A percentile compares a stretch with the other conserved stretches of the same genome.
phyloP scores from a whole-genome alignment of 129 eudicot species.

The Lonicera japonica region DNA sequence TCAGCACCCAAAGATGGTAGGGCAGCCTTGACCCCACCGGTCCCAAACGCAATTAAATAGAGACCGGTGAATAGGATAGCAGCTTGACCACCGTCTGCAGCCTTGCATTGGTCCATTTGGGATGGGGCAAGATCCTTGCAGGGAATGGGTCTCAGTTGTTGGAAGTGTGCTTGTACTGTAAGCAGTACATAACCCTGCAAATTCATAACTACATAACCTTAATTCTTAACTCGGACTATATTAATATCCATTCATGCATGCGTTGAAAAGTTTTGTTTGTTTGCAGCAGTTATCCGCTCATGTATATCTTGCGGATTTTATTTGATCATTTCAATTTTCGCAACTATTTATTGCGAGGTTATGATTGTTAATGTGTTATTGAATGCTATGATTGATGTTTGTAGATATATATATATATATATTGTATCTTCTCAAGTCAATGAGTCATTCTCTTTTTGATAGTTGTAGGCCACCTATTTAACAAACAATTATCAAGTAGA shows the following conservation, averaged over 20 bases:
- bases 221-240: too few relatives aligned
- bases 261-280: background rate
- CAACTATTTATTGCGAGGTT: too few relatives aligned
- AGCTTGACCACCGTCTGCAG: slow-evolving; percentile 46
- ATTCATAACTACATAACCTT: background rate
- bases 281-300: background rate
- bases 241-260: too few relatives aligned
- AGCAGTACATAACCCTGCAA: slow-evolving; percentile 64
- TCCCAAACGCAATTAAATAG: slow-evolving; percentile 64
- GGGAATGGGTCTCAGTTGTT: slow-evolving; percentile 59
- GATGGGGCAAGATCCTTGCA: slow-evolving; percentile 38
- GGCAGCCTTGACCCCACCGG: slow-evolving; percentile 58
- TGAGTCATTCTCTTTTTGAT: too few relatives aligned
- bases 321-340: too few relatives aligned
- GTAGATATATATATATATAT: too few relatives aligned
- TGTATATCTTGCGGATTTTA: too few relatives aligned
- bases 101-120: slow-evolving; percentile 33
- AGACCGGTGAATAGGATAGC: slow-evolving; percentile 53
- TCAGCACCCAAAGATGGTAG: slow-evolving; percentile 80
- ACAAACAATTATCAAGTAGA: too few relatives aligned
- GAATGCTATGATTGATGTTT: too few relatives aligned
- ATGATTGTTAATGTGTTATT: too few relatives aligned
- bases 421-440: too few relatives aligned
- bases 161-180: slow-evolving; percentile 65
- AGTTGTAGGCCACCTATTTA: too few relatives aligned